phyloP scores from a whole-genome alignment of 441 rosid genomes.

The Pelargonium fulgidum region DNA sequence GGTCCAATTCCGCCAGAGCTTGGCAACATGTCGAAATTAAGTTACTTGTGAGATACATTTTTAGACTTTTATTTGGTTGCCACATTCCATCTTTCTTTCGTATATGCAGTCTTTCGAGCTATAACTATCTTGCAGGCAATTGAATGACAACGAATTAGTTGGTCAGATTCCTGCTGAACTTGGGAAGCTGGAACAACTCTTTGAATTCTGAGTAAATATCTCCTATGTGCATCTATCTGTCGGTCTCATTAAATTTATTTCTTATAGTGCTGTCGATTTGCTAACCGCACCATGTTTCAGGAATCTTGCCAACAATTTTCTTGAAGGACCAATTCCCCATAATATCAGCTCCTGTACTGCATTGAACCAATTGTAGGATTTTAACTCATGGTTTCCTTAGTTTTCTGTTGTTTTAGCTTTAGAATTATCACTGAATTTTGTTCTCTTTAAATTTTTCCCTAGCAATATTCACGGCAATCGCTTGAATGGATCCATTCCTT shows the following conservation, averaged over 20 bases:
- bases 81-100: neutral
- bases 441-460: neutral
- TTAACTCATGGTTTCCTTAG: neutral
- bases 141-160: constrained; percentile 59
- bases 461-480: constrained; percentile 84
- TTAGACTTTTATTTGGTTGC: neutral
- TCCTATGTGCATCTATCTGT: neutral
- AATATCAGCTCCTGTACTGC: constrained; percentile 76
- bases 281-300: constrained; percentile 29
- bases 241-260: no score
- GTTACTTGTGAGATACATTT: constrained; percentile 59
- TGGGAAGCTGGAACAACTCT: constrained; percentile 84
- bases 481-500: constrained; percentile 64
- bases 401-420: neutral
- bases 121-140: constrained; percentile 41
- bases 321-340: constrained; percentile 75
- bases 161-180: constrained; percentile 87
- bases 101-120: neutral
- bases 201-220: constrained; percentile 59
- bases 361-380: constrained; percentile 69
- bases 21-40: constrained; percentile 88
- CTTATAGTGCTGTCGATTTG: neutral
- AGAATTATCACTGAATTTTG: neutral
- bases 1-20: constrained; percentile 86
- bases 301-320: constrained; percentile 76